A percentile compares a stretch with the other conserved stretches of the same genome.
Evolutionary conservation across 345 rosid genomes (phyloP).

Genomic region (Corchorus olitorius): DNA sequence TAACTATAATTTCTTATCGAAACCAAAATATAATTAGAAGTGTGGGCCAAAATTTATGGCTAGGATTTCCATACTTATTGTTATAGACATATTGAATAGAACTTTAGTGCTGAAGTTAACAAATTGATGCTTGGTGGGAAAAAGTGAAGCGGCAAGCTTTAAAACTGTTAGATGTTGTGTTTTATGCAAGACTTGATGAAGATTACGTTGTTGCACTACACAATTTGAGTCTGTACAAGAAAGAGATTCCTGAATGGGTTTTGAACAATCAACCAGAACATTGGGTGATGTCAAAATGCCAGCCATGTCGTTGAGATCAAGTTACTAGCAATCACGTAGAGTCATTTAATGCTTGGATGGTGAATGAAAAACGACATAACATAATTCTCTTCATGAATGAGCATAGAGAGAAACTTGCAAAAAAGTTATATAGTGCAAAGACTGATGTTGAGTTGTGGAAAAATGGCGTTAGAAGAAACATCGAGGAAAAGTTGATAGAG

Average conservation of each 20-base stretch:
- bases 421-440: background rate
- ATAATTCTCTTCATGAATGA: background rate
- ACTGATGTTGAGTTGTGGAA: background rate
- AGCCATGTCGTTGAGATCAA: background rate
- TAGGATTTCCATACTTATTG: background rate
- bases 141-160: too few relatives aligned
- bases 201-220: too few relatives aligned
- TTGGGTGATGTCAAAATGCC: too few relatives aligned
- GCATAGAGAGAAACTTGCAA: background rate
- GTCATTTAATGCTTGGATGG: background rate
- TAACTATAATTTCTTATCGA: background rate
- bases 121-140: background rate
- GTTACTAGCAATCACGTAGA: background rate
- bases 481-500: background rate
- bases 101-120: background rate
- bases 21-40: background rate
- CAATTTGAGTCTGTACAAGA: too few relatives aligned
- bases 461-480: background rate
- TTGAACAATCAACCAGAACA: too few relatives aligned
- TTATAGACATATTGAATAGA: background rate
- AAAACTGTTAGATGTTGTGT: too few relatives aligned
- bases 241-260: too few relatives aligned
- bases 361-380: background rate
- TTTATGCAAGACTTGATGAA: too few relatives aligned
- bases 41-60: background rate